Conservation (phyloP, 306 rosid genomes). For the Rubus idaeus region DNA sequence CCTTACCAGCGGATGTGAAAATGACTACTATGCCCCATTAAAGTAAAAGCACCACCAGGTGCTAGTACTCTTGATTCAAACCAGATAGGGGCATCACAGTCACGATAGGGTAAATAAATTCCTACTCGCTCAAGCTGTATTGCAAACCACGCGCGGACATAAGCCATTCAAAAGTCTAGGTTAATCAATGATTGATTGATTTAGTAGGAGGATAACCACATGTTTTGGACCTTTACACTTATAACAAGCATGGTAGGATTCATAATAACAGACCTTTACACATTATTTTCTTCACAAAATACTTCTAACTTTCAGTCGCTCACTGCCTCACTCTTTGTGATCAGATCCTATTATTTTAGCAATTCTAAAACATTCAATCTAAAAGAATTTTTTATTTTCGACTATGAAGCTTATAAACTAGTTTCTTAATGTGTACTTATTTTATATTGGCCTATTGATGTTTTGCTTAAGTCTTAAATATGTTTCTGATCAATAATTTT, state of each 20-base stretch:
- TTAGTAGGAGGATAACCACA: background rate
- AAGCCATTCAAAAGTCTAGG: background rate
- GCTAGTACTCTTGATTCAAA: background rate
- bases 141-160: background rate
- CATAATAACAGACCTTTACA: background rate
- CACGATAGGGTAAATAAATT: background rate
- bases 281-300: no score
- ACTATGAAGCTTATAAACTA: no score
- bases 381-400: no score
- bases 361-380: no score
- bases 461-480: no score
- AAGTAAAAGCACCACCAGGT: background rate
- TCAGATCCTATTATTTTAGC: no score
- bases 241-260: no score
- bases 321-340: no score
- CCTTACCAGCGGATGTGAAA: background rate
- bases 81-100: background rate
- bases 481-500: background rate
- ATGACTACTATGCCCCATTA: constrained; percentile 28
- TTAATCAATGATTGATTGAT: background rate
- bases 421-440: no score
- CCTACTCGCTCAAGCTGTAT: background rate
- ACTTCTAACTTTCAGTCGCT: no score
- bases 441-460: no score
- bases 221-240: background rate